These are phyloP conservation scores for Diophrys appendiculata DNA, from an alignment of 73 alveolate species.

Conservation along the genomic window DNA sequence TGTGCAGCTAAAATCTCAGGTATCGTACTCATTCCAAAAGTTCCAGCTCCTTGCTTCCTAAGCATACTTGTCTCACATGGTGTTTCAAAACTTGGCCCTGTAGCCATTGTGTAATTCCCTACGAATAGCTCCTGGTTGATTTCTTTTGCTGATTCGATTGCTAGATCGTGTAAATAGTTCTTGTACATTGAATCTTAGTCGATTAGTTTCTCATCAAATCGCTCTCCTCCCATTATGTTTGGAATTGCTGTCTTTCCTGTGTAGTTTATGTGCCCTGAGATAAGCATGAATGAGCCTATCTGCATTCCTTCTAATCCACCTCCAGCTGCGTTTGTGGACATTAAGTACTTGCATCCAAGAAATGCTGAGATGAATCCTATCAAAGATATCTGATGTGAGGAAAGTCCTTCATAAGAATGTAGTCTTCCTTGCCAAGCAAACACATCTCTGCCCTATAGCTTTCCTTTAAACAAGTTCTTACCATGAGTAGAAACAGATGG, in stretches of 20 bases:
- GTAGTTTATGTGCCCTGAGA: conserved; percentile 17
- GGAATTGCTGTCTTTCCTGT: conserved; percentile 23
- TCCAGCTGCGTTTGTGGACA: conserved; percentile 51
- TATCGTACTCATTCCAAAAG: conserved; percentile 54
- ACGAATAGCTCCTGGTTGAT: conserved; percentile 1
- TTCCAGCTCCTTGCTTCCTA: conserved; percentile 37
- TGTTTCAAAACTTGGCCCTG: conserved; percentile 50
- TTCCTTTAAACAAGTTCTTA: conserved; percentile 18
- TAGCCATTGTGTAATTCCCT: conserved; percentile 31
- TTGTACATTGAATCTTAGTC: background rate
- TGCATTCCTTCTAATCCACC: conserved; percentile 28
- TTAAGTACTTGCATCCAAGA: conserved; percentile 27
- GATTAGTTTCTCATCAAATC: background rate
- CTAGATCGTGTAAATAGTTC: conserved; percentile 12
- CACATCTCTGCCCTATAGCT: conserved; percentile 8
- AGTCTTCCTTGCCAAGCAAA: conserved; percentile 26
- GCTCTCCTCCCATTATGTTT: background rate
- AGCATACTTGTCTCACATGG: conserved; percentile 14
- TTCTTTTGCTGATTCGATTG: conserved; percentile 7
- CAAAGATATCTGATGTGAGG: conserved; percentile 31
- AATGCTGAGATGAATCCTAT: conserved; percentile 37
- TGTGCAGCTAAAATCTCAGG: conserved; percentile 48
- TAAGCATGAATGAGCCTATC: conserved; percentile 32
- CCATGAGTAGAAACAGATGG: conserved; percentile 25
- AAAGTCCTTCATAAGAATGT: conserved; percentile 48